Evolutionary conservation across 345 rosid genomes (phyloP).

Genomic region (Dipteronia sinensis): DNA sequence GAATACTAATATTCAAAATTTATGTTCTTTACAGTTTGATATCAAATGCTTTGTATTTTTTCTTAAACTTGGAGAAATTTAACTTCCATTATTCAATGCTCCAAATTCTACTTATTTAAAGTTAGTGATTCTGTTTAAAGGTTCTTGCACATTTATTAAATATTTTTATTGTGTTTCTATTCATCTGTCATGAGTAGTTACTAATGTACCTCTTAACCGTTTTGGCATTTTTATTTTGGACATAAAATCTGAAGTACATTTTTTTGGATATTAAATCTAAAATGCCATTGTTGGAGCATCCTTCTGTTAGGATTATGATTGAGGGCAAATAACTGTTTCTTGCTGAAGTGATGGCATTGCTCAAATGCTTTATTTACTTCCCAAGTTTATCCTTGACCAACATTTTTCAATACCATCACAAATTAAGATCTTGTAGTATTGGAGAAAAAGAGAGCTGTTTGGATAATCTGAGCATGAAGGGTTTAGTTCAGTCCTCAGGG

Average conservation of each 20-base stretch:
- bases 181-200: not conserved
- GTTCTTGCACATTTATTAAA: not conserved
- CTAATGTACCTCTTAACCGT: not conserved
- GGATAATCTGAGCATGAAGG: not conserved
- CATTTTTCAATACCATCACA: not conserved
- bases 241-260: not conserved
- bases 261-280: not conserved
- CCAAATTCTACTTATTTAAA: not conserved
- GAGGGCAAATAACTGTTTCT: not conserved
- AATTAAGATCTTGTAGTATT: not conserved
- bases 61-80: not conserved
- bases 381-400: not conserved
- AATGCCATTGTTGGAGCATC: not conserved
- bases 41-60: not conserved
- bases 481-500: not conserved
- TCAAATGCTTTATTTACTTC: not conserved
- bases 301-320: not conserved
- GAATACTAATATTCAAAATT: not conserved
- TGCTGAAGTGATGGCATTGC: not conserved
- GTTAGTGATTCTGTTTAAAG: not conserved
- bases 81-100: not conserved
- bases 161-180: not conserved
- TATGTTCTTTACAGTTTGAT: conserved; percentile 4
- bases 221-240: not conserved
- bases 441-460: no score